Evolutionary conservation across 108 stramenopile species (phyloP).

Genomic region (Discostella stelligeroides): DNA sequence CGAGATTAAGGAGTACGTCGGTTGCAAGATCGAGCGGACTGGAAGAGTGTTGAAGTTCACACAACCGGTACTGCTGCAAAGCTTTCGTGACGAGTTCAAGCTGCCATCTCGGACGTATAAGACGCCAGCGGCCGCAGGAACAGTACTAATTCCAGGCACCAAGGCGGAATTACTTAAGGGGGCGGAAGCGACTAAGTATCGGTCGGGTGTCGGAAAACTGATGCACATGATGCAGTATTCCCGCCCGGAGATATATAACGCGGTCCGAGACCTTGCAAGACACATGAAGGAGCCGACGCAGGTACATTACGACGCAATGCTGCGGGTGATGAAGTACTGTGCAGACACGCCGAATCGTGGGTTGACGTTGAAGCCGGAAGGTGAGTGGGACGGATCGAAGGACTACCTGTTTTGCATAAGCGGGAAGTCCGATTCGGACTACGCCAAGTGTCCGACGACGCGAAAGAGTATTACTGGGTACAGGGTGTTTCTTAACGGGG

Average conservation of each 20-base stretch:
- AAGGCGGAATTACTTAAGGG: neutral
- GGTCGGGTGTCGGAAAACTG: conserved; percentile 40
- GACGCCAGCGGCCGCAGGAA: conserved; percentile 27
- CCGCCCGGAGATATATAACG: conserved; percentile 36
- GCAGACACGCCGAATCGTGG: no score
- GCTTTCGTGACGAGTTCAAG: conserved; percentile 38
- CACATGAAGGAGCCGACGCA: neutral
- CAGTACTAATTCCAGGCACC: neutral
- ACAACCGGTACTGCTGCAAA: conserved; percentile 56
- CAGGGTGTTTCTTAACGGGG: neutral
- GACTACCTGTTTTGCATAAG: neutral
- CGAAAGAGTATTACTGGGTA: no score
- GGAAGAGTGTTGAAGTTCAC: conserved; percentile 25
- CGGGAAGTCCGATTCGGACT: neutral
- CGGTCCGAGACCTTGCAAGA: conserved; percentile 45
- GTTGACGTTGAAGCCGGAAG: neutral
- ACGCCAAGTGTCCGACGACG: neutral
- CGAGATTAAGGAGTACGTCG: conserved; percentile 56
- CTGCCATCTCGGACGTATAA: conserved; percentile 2
- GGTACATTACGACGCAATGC: neutral
- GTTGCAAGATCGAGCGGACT: conserved; percentile 37
- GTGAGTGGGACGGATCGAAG: neutral
- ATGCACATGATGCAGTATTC: conserved; percentile 28
- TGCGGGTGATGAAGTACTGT: no score
- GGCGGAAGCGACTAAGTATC: conserved; percentile 16